A percentile compares a stretch with the other conserved stretches of the same genome.
Conservation (phyloP, 1,284 basidiomycete species). For the Ustilago bromivora region DNA sequence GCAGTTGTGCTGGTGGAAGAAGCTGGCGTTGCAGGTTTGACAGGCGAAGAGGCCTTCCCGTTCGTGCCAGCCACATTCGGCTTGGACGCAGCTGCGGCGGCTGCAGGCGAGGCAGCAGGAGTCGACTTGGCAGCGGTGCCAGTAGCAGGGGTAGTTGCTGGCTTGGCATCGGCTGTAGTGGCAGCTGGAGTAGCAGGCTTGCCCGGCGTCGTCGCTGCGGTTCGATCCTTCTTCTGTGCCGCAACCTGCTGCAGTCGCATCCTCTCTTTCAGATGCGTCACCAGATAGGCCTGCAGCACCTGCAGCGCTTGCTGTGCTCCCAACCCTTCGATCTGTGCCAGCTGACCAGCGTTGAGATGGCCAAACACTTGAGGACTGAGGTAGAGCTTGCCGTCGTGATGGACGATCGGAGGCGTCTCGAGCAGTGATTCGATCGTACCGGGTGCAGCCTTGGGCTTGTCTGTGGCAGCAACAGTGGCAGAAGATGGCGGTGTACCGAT, state of each 20-base stretch:
- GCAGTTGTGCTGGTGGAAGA: neutral
- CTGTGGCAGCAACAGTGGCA: conserved; percentile 56
- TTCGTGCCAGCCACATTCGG: conserved; percentile 6
- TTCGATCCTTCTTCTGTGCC: conserved; percentile 48
- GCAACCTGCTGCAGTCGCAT: conserved; percentile 71
- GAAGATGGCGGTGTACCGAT: conserved; percentile 75
- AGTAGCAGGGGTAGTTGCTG: conserved; percentile 2
- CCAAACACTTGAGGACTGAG: conserved; percentile 87
- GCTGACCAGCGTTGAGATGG: conserved; percentile 79
- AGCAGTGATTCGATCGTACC: conserved; percentile 68
- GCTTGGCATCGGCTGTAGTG: conserved; percentile 1
- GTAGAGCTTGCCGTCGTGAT: conserved; percentile 85
- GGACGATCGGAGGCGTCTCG: conserved; percentile 79
- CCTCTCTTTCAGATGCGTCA: conserved; percentile 84
- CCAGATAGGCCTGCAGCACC: conserved; percentile 85
- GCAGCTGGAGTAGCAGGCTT: conserved; percentile 3
- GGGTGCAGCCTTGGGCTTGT: conserved; percentile 64
- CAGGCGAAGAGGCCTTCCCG: conserved; percentile 12
- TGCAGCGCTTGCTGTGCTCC: conserved; percentile 85
- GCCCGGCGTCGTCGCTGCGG: neutral
- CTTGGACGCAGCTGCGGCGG: neutral
- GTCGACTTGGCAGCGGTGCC: conserved; percentile 14
- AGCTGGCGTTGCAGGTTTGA: conserved; percentile 10
- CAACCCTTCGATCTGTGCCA: conserved; percentile 81
- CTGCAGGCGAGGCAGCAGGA: neutral